Conservation (phyloP, 495 filamentous ascomycete genomes). For the Hypomontagnella monticulosa region DNA sequence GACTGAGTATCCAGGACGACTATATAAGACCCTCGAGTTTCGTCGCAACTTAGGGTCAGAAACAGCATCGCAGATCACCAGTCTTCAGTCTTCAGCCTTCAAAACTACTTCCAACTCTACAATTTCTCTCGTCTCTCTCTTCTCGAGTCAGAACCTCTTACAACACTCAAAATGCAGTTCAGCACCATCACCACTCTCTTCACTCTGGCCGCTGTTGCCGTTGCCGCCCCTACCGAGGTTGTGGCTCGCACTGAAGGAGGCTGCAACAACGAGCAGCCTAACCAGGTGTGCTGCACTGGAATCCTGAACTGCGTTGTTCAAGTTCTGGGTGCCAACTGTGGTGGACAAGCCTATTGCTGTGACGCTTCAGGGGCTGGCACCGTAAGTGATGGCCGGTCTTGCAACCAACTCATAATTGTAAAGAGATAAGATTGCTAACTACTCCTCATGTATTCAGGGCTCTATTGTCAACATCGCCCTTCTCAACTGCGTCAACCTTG, state of each 20-base stretch:
- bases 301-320: conserved; percentile 28
- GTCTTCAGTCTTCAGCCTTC: conserved; percentile 22
- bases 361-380: background rate
- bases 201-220: conserved; percentile 39
- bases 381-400: conserved; percentile 14
- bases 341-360: conserved; percentile 36
- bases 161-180: conserved; percentile 42
- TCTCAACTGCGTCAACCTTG: conserved; percentile 32
- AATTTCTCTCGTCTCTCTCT: conserved; percentile 10
- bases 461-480: conserved; percentile 18
- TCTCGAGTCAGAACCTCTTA: conserved; percentile 5
- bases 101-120: conserved; percentile 25
- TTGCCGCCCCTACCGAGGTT: conserved; percentile 32
- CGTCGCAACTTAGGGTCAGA: conserved; percentile 15
- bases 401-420: background rate
- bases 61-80: conserved; percentile 32
- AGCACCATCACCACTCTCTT: conserved; percentile 31
- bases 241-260: conserved; percentile 19
- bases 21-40: conserved; percentile 23
- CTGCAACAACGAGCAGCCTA: conserved; percentile 33
- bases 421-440: conserved; percentile 1
- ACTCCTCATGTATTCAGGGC: background rate
- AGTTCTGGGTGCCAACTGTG: conserved; percentile 10
- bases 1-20: background rate
- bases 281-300: conserved; percentile 32